Evolutionary conservation across 2,329 filamentous ascomycete genomes (phyloP).

Genomic region (Penicillium sp.): DNA sequence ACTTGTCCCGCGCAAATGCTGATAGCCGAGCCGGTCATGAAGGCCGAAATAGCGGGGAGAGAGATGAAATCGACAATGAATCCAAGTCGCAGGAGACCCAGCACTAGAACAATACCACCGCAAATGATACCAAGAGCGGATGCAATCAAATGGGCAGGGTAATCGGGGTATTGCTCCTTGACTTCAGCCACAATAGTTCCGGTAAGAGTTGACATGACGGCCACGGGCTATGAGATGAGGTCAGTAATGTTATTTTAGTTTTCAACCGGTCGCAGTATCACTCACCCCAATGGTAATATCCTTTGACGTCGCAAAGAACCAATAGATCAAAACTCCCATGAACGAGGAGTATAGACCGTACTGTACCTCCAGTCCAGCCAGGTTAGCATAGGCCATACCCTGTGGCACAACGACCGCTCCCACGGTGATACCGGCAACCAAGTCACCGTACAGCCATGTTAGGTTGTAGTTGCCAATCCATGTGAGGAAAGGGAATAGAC

Average conservation of each 20-base stretch:
- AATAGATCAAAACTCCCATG: conserved; percentile 91
- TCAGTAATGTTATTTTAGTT: background rate
- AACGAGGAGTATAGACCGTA: conserved; percentile 95
- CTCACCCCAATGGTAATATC: conserved; percentile 74
- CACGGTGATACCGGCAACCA: conserved; percentile 81
- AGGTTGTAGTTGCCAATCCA: conserved; percentile 90
- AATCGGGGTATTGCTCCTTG: conserved; percentile 52
- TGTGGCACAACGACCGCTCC: conserved; percentile 88
- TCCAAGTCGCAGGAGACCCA: conserved; percentile 77
- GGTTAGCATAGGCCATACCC: conserved; percentile 88
- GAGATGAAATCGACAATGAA: conserved; percentile 95
- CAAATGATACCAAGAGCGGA: conserved; percentile 75
- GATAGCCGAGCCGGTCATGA: conserved; percentile 95
- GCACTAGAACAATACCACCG: conserved; percentile 72
- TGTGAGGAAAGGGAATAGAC: conserved; percentile 81
- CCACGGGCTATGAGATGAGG: conserved; percentile 68
- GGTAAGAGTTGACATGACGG: conserved; percentile 88
- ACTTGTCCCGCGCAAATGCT: conserved; percentile 85
- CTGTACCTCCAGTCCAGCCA: conserved; percentile 76
- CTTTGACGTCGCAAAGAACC: conserved; percentile 97
- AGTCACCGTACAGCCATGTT: conserved; percentile 84
- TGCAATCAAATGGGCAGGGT: conserved; percentile 67
- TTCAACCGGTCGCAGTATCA: background rate
- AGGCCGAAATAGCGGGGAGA: conserved; percentile 83
- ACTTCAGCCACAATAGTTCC: conserved; percentile 76